Evolutionary conservation across 352 stramenopile species (phyloP), one percentile per base, ranked within the genome.

Genomic region (Globisporangium ultimum): DNA sequence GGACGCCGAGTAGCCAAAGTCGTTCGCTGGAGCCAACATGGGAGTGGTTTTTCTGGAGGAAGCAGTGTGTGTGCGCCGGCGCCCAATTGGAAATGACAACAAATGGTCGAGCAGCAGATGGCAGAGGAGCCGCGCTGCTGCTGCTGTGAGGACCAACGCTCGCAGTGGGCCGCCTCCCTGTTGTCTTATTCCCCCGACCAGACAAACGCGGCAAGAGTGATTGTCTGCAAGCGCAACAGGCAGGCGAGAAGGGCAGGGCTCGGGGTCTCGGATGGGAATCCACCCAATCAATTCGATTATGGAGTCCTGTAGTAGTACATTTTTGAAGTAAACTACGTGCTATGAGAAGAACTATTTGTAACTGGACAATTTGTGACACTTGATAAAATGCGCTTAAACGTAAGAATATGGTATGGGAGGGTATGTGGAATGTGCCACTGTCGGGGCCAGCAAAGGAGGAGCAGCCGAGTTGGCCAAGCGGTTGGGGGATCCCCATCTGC

Each of bases 31-130:
- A 54, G 80, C 77, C 22, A 71, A 58, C 66, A 75, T 72, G 55
- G 17, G 17, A 34, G 0, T 46, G 42, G 2, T n/a, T n/a, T n/a
- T 51, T 53, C 40, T 42, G 48, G 42, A 34, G 55, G 2, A 45
- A 42, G 17, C 46, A 41, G n/a, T 53, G 60, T 72, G 72, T 41
- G 69, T 65, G 59, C 61, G 64, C 70, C 61, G 66, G 45, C 67
- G 70, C 79, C 79, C 85, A 89, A 87, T 87, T 74, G 76, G 50
- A 73, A 89, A 89, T 89, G 79, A 77, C 78, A 86, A 77, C 78
- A 86, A 83, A 74, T 80, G 71, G 75, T 67, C 53, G 43, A 50
- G 47, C 70, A 80, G 70, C 78, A 86, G 78, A 70, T 84, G 78
- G 69, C 67, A 66, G 50, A 63, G 49, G 40, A 45, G 41, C 21